Conservation (phyloP, 2,329 filamentous ascomycete genomes). For the Fusarium sambucinum region DNA sequence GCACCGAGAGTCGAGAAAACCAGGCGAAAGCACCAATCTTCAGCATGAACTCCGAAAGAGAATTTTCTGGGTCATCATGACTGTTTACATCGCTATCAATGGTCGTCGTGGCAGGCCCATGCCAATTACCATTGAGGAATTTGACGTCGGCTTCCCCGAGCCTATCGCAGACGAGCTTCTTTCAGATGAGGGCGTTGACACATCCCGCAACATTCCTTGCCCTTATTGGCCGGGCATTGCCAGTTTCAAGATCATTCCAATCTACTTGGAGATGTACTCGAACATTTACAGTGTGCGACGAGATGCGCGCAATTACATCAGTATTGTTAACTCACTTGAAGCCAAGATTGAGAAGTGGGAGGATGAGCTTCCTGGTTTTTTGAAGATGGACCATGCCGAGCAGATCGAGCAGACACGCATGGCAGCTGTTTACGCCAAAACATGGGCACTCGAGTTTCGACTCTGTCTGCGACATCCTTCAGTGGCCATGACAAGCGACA, state of each 20-base stretch:
- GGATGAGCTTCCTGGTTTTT: conserved; percentile 70
- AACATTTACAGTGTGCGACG: conserved; percentile 79
- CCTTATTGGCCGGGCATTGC: conserved; percentile 75
- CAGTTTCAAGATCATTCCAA: conserved; percentile 72
- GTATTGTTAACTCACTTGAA: conserved; percentile 74
- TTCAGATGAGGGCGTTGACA: conserved; percentile 72
- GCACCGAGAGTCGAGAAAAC: conserved; percentile 74
- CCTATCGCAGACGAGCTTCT: conserved; percentile 78
- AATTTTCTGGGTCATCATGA: conserved; percentile 79
- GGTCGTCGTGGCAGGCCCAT: conserved; percentile 84
- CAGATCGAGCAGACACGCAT: conserved; percentile 59
- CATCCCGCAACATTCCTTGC: conserved; percentile 68
- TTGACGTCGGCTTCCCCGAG: conserved; percentile 82
- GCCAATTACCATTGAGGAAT: conserved; percentile 78
- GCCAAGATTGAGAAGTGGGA: conserved; percentile 72
- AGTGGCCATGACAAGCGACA: conserved; percentile 67
- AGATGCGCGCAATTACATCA: conserved; percentile 72
- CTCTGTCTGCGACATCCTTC: conserved; percentile 73
- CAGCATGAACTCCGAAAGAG: conserved; percentile 82
- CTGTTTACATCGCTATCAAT: conserved; percentile 74
- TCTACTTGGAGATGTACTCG: conserved; percentile 80
- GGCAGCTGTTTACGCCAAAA: conserved; percentile 66
- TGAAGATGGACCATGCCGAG: conserved; percentile 62
- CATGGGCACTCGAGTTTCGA: conserved; percentile 68
- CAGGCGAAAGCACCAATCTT: conserved; percentile 63